Conservation (phyloP, 345 rosid genomes). For the Populus tremula region DNA sequence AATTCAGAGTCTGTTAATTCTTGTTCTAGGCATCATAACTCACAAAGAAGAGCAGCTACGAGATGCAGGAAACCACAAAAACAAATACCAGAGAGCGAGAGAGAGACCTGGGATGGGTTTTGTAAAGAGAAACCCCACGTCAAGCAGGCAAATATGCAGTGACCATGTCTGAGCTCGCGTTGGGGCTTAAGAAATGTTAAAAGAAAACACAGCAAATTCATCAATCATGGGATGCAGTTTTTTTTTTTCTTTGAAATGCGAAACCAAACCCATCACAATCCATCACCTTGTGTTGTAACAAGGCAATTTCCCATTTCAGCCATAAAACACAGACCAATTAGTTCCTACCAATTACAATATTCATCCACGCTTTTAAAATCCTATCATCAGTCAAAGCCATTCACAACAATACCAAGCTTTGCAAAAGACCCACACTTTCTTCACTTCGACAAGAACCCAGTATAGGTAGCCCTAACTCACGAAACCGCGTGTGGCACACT, state of each 20-base stretch:
- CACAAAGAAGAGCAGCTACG: neutral
- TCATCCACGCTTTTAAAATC: constrained; percentile 5
- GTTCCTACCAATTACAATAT: neutral
- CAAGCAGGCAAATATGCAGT: too few relatives aligned
- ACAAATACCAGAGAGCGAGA: neutral
- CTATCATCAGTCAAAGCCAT: constrained; percentile 12
- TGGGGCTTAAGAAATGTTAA: too few relatives aligned
- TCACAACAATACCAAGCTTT: constrained; percentile 2
- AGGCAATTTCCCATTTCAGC: neutral
- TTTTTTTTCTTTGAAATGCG: too few relatives aligned
- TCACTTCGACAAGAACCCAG: constrained; percentile 2
- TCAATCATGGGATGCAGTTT: too few relatives aligned
- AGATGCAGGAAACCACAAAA: neutral
- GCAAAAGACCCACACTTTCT: constrained; percentile 11
- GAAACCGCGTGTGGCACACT: neutral
- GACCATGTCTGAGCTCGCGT: too few relatives aligned
- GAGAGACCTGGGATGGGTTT: constrained; percentile 41
- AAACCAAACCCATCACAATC: neutral
- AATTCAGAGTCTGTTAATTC: neutral
- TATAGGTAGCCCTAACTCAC: constrained; percentile 13
- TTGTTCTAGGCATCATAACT: neutral
- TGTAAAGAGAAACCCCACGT: too few relatives aligned
- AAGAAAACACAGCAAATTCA: too few relatives aligned
- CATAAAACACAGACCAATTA: neutral
- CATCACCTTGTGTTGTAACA: neutral